phyloP scores from a whole-genome alignment of 306 rosid species.

The Cucurbita maxima region DNA sequence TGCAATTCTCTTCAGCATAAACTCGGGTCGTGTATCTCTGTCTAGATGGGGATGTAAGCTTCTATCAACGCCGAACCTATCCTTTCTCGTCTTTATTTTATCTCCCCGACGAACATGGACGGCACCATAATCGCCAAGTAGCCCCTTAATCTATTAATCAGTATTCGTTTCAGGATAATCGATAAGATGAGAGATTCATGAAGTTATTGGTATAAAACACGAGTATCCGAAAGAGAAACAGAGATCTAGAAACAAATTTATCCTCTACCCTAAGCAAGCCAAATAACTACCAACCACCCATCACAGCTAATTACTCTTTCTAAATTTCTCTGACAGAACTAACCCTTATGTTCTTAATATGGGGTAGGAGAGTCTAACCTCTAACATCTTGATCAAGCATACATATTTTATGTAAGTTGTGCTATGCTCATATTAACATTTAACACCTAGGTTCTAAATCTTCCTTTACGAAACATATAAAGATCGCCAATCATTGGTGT shows the following conservation, averaged over 20 bases:
- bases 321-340: no score
- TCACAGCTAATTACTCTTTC: neutral
- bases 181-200: neutral
- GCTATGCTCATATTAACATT: no score
- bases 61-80: slow-evolving; percentile 65
- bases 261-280: neutral
- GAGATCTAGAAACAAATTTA: neutral
- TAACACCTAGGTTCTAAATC: no score
- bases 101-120: slow-evolving; percentile 99
- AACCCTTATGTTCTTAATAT: no score
- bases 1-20: slow-evolving; percentile 54
- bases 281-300: neutral
- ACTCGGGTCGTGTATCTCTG: slow-evolving; percentile 80
- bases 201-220: neutral
- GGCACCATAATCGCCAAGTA: slow-evolving; percentile 60
- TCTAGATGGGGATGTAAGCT: slow-evolving; percentile 84
- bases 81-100: slow-evolving; percentile 81
- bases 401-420: no score
- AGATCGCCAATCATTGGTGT: no score
- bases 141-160: slow-evolving; percentile 32
- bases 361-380: no score
- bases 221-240: neutral
- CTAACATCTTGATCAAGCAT: no score
- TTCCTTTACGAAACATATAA: no score
- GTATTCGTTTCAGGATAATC: neutral